Evolutionary conservation across 163 green algal genomes (phyloP).

Genomic region (Scenedesmus sp.): DNA sequence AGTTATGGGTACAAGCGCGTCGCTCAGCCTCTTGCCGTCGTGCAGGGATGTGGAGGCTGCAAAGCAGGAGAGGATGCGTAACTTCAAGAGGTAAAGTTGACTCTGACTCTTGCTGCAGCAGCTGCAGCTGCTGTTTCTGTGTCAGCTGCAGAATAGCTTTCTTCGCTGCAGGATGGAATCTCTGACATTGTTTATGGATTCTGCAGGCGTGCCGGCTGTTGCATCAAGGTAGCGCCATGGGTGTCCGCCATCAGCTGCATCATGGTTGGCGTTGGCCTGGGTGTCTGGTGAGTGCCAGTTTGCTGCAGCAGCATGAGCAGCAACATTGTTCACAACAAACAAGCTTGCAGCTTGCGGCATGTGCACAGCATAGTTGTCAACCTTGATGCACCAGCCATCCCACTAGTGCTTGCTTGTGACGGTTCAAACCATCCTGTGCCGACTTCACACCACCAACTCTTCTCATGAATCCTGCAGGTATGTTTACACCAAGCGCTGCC

Average conservation of each 20-base stretch:
- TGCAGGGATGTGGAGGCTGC: neutral
- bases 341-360: neutral
- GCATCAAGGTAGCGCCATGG: constrained; percentile 46
- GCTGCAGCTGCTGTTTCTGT: neutral
- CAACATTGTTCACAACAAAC: neutral
- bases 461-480: constrained; percentile 25
- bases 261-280: constrained; percentile 41
- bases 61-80: neutral
- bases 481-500: constrained; percentile 20
- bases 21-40: neutral
- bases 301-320: constrained; percentile 12
- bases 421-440: neutral
- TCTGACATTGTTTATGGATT: neutral
- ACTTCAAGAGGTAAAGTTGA: neutral
- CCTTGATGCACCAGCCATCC: neutral
- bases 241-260: constrained; percentile 29
- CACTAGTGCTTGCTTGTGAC: neutral
- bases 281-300: constrained; percentile 33
- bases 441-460: neutral
- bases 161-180: neutral
- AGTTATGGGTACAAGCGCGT: neutral
- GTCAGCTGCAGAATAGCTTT: neutral
- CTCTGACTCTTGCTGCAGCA: neutral
- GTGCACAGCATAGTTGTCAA: neutral
- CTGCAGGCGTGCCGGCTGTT: constrained; percentile 9